phyloP scores from a whole-genome alignment of 441 rosid species.

The Eutrema salsugineum region DNA sequence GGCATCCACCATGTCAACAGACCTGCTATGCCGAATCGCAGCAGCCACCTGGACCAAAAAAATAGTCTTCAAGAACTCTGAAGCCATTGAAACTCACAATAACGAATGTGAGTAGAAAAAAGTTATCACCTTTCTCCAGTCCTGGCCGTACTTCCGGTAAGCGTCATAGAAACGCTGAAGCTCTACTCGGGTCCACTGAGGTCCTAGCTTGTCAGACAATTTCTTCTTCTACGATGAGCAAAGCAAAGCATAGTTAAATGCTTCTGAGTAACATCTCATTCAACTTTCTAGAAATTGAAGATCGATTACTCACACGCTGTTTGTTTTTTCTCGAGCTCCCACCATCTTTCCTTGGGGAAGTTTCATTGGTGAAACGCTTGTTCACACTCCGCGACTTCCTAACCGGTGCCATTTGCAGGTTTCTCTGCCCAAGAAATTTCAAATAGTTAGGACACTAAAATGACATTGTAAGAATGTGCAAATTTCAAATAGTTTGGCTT shows the following conservation, averaged over 20 bases:
- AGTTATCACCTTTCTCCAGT: constrained; percentile 77
- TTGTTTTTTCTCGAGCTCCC: constrained; percentile 49
- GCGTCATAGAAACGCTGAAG: constrained; percentile 81
- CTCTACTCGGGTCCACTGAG: constrained; percentile 79
- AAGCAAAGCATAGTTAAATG: constrained; percentile 19
- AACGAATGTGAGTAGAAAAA: background rate
- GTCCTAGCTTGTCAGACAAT: constrained; percentile 67
- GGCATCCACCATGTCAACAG: constrained; percentile 83
- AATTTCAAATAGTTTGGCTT: background rate
- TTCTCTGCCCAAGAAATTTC: constrained; percentile 29
- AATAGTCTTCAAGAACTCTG: background rate
- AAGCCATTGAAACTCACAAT: background rate
- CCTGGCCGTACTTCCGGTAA: constrained; percentile 67
- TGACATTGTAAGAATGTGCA: too few species aligned
- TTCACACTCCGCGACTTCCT: constrained; percentile 73
- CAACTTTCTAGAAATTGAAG: background rate
- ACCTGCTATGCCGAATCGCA: constrained; percentile 52
- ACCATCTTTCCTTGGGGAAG: constrained; percentile 55
- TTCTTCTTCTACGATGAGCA: constrained; percentile 54
- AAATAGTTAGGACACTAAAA: too few species aligned
- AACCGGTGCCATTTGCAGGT: constrained; percentile 59
- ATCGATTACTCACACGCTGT: constrained; percentile 46
- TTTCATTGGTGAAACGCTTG: constrained; percentile 62
- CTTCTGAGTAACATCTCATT: background rate
- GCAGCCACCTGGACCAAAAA: constrained; percentile 59